Conservation (phyloP, 2,329 filamentous ascomycete genomes). For the Clonostachys chloroleuca region DNA sequence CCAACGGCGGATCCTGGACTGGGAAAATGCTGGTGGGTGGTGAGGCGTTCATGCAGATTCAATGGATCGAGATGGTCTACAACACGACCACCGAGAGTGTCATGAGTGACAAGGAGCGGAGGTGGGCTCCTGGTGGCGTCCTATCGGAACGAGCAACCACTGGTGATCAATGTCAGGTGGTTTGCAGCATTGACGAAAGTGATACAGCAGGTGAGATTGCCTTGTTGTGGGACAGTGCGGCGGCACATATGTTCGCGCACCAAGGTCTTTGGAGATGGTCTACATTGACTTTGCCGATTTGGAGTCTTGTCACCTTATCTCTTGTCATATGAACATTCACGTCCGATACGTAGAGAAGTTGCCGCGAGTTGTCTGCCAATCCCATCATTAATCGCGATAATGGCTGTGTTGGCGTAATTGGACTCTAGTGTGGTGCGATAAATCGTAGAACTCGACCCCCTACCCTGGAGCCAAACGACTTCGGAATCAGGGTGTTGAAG, state of each 20-base stretch:
- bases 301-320: too few relatives aligned
- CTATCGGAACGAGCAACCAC: slow-evolving; percentile 23
- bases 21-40: slow-evolving; percentile 49
- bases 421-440: too few relatives aligned
- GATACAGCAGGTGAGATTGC: slow-evolving; percentile 7
- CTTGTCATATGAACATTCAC: too few relatives aligned
- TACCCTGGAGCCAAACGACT: too few relatives aligned
- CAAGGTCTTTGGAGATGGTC: too few relatives aligned
- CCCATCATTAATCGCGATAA: too few relatives aligned
- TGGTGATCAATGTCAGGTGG: slow-evolving; percentile 12
- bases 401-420: too few relatives aligned
- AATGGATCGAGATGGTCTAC: slow-evolving; percentile 60
- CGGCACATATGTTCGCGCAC: slow-evolving; percentile 5
- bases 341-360: too few relatives aligned
- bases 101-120: slow-evolving; percentile 1
- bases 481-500: too few relatives aligned
- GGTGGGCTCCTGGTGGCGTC: slow-evolving; percentile 4
- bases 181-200: slow-evolving; percentile 27
- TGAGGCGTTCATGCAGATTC: slow-evolving; percentile 51
- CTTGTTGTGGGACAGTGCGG: slow-evolving; percentile 1
- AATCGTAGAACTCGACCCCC: too few relatives aligned
- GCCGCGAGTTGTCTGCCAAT: too few relatives aligned
- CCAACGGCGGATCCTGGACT: slow-evolving; percentile 54
- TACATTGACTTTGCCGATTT: too few relatives aligned
- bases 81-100: slow-evolving; percentile 25